phyloP scores from a whole-genome alignment of 305 asterid genomes.

The Fraxinus sp. region DNA sequence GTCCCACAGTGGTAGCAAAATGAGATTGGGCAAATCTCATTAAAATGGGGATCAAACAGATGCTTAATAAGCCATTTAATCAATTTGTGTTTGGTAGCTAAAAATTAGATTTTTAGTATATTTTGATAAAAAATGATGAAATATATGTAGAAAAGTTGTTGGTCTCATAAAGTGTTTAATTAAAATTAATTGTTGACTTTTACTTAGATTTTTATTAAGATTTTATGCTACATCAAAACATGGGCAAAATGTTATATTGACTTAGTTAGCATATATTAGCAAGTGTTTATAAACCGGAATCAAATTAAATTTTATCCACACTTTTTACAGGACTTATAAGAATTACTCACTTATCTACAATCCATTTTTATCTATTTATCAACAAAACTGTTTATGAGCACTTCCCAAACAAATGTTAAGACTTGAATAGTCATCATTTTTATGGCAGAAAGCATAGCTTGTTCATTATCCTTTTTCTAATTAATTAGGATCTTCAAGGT shows the following conservation, averaged over 20 bases:
- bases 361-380: not conserved
- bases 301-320: not conserved
- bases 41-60: too few relatives aligned
- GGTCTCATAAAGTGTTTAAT: not conserved
- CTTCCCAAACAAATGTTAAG: not conserved
- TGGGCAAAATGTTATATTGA: not conserved
- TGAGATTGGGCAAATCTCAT: too few relatives aligned
- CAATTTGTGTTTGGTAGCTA: not conserved
- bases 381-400: not conserved
- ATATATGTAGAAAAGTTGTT: not conserved
- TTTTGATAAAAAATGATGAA: not conserved
- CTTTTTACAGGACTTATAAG: not conserved
- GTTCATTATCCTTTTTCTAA: not conserved
- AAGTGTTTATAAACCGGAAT: not conserved
- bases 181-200: too few relatives aligned
- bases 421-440: not conserved
- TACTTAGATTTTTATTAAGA: too few relatives aligned
- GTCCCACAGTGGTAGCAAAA: too few relatives aligned
- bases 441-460: not conserved
- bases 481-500: conserved; percentile 66
- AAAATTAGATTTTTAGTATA: too few relatives aligned
- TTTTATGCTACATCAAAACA: not conserved
- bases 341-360: not conserved
- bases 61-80: too few relatives aligned
- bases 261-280: not conserved